phyloP scores from a whole-genome alignment of 495 filamentous ascomycete genomes.

The Emericellopsis terricola region DNA sequence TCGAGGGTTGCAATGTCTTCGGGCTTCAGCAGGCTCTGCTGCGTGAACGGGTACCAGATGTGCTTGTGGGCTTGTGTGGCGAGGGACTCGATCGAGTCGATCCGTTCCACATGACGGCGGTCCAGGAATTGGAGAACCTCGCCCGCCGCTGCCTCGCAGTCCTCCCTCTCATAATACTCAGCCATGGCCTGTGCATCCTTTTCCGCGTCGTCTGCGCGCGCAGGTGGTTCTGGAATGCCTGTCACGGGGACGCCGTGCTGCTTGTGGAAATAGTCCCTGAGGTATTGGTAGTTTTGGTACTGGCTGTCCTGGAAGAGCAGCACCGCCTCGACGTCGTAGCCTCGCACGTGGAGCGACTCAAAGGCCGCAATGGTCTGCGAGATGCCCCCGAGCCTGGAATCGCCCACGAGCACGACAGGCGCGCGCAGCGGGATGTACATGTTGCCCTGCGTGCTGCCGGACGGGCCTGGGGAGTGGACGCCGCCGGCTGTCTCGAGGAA shows the following conservation, averaged over 20 bases:
- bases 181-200: conserved; percentile 34
- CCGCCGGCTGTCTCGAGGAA: conserved; percentile 66
- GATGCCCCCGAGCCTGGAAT: conserved; percentile 56
- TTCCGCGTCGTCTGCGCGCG: conserved; percentile 7
- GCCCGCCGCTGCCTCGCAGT: conserved; percentile 8
- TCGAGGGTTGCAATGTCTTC: conserved; percentile 52
- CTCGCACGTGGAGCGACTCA: conserved; percentile 52
- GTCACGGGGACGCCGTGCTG: conserved; percentile 35
- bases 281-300: conserved; percentile 47
- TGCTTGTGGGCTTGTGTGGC: conserved; percentile 29
- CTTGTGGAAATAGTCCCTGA: conserved; percentile 38
- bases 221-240: conserved; percentile 34
- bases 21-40: conserved; percentile 41
- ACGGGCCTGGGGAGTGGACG: conserved; percentile 54
- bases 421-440: conserved; percentile 51
- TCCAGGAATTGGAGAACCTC: conserved; percentile 28
- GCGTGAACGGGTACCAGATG: conserved; percentile 75
- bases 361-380: conserved; percentile 56
- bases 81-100: conserved; percentile 40
- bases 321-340: conserved; percentile 53
- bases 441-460: conserved; percentile 58
- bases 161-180: conserved; percentile 38
- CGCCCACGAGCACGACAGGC: conserved; percentile 54
- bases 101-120: conserved; percentile 27
- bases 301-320: conserved; percentile 41